phyloP scores from a whole-genome alignment of 2,329 filamentous ascomycete genomes.

The Aspergillus glaucus region DNA sequence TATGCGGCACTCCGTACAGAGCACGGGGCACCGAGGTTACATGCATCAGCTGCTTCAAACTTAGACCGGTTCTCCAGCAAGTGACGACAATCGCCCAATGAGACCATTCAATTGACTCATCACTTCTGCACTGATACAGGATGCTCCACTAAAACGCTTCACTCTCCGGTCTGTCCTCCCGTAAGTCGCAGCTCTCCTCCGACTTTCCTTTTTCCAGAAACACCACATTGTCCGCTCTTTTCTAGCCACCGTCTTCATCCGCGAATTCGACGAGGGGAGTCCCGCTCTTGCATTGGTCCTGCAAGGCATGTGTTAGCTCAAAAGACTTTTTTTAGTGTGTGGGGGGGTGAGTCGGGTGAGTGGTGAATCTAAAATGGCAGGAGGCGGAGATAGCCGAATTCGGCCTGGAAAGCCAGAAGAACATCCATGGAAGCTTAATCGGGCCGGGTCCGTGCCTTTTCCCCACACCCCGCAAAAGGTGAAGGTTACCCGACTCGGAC shows the following conservation, averaged over 20 bases:
- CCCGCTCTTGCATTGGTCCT: conserved; percentile 74
- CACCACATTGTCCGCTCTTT: too few relatives aligned
- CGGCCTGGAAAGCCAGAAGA: conserved; percentile 1
- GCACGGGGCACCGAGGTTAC: too few relatives aligned
- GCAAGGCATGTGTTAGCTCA: conserved; percentile 19
- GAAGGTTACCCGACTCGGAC: neutral
- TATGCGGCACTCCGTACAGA: too few relatives aligned
- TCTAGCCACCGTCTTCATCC: conserved; percentile 31
- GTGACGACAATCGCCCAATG: too few relatives aligned
- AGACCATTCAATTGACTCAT: too few relatives aligned
- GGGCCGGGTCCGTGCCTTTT: neutral
- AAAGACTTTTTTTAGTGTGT: neutral
- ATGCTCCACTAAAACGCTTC: too few relatives aligned
- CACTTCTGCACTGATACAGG: too few relatives aligned
- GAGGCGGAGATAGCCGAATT: neutral
- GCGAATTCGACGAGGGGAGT: conserved; percentile 70
- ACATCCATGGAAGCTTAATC: conserved; percentile 9
- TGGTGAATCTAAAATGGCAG: neutral
- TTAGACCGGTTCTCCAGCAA: too few relatives aligned
- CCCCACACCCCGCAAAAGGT: neutral
- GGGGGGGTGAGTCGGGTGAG: neutral
- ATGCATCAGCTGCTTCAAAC: too few relatives aligned
- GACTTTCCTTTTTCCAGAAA: too few relatives aligned
- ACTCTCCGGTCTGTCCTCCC: neutral
- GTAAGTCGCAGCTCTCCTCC: neutral